Base-by-base conservation (phyloP, 1,284 basidiomycete species). In the Chalciporus sp. region DNA sequence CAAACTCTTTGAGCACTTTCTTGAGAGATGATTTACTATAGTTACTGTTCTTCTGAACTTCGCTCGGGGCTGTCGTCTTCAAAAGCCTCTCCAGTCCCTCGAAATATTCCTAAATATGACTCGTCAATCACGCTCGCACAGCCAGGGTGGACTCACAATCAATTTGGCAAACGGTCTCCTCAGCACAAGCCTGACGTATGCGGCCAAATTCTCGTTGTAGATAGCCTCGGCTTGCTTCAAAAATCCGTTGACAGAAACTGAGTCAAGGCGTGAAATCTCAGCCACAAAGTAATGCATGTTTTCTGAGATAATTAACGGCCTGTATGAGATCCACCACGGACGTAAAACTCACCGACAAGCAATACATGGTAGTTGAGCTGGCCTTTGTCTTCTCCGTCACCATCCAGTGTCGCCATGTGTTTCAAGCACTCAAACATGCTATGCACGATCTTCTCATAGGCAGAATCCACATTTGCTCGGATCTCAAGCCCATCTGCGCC, bases 321-420 rank as follows among this genome's bases (percentile, higher is more conserved):
- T 28, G 3, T 40, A 29, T 28, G 51, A 50, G 40, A 19, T 46
- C 19, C 16, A 49, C 44, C 6, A 44, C 37, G 9, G 10, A 1
- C 23, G 16, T 17, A 33, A n/a, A 33, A 77, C 88, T 64, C 61
- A 94, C 94, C 94, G 56, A 98, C 93, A 60, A 99, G 80, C 63
- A 98, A 89, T 61, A 98, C 93, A 67, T 97, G 92, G 65, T 95
- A 97, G 70, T 98, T 98, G 51, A 98, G 79, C 68, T 96, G 93
- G 1, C 94, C 94, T 72, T 99, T 99, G 72, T 96, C 96, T 64
- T 97, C 95, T 0, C 85, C 88, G 61, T 90, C 92, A 1, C 90
- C 90, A 53, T 94, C 90, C 76, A 94, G 76, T 70, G 95, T 96
- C 10, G 94, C 94, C 83, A 98, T 94, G 57, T 97, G 93, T 73